Base-by-base conservation (phyloP, 805 yeast genomes). In the Metschnikowia peoriensis region DNA sequence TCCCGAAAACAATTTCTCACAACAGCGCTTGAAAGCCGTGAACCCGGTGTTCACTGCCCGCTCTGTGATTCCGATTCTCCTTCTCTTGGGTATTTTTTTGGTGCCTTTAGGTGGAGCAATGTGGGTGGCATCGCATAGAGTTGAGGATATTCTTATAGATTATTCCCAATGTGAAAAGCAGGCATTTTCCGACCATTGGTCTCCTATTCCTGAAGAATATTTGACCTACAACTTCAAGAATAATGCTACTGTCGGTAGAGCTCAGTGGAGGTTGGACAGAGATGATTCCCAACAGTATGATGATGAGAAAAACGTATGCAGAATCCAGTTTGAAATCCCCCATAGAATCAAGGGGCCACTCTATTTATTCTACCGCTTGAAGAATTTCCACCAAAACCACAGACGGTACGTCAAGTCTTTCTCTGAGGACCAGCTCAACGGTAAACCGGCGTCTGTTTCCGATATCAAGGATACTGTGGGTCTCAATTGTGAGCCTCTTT, bases 1-100 rank as follows among this genome's bases (percentile, higher is more conserved):
- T 12, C 83, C 82, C 45, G 86, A 78, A 53, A 77, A 72, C 63
- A 80, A 80, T 10, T 82, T 82, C 60, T 76, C 82, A 44, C 86
- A 82, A 62, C 86, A 82, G 59, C 66, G 80, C 52, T 67, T 82
- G 49, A 74, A 70, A 49, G 85, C 85, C 0, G 71, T 73, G 55
- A 80, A 80, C 64, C 70, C 70, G 12, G 78, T 75, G 16, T 67
- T 75, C 47, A 75, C 78, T 1, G 77, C 77, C 22, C 66, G 63
- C 41, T 70, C 75, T 7, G 77, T 75, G 28, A 70, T 75, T 41
- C 79, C 80, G 10, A 49, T 75, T 35, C 65, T 75, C 51, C 43
- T 75, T 17, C 65, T 60, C 8, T 66, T 75, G 38, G 79, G 78
- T 15, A 60, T 75, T 4, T 56, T 75, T 3, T 72, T 74, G 57